A percentile compares a stretch with the other conserved stretches of the same genome.
Evolutionary conservation across 805 yeast species (phyloP).

Genomic region (Hanseniaspora occidentalis): DNA sequence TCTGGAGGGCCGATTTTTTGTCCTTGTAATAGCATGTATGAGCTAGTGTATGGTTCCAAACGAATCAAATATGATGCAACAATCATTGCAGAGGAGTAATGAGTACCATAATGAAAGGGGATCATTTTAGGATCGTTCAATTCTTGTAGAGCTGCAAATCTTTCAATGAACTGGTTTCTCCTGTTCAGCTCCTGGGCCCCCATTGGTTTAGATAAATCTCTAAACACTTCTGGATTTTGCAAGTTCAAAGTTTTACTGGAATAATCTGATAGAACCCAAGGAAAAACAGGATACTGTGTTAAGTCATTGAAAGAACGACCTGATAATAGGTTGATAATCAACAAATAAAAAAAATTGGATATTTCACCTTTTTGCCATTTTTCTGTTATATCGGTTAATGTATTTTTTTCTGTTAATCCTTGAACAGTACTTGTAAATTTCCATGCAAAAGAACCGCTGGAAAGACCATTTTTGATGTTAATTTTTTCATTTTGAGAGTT

Average conservation of each 20-base stretch:
- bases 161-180: slow-evolving; percentile 49
- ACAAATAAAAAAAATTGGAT: slow-evolving; percentile 72
- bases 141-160: slow-evolving; percentile 59
- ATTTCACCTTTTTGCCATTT: slow-evolving; percentile 70
- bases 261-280: slow-evolving; percentile 84
- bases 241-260: slow-evolving; percentile 59
- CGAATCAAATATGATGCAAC: slow-evolving; percentile 72
- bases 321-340: slow-evolving; percentile 70
- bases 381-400: slow-evolving; percentile 39
- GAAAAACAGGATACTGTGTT: slow-evolving; percentile 85
- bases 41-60: slow-evolving; percentile 67
- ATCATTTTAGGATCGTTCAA: slow-evolving; percentile 48
- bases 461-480: slow-evolving; percentile 22
- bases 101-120: slow-evolving; percentile 88
- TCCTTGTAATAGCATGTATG: slow-evolving; percentile 69
- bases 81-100: slow-evolving; percentile 88
- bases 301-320: slow-evolving; percentile 83
- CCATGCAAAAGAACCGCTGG: slow-evolving; percentile 25
- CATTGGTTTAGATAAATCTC: slow-evolving; percentile 83
- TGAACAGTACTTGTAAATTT: slow-evolving; percentile 30
- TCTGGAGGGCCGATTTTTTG: slow-evolving; percentile 87
- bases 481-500: slow-evolving; percentile 24
- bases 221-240: slow-evolving; percentile 42
- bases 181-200: slow-evolving; percentile 66
- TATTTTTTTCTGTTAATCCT: slow-evolving; percentile 22